phyloP scores from a whole-genome alignment of 306 rosid genomes.

The Cotoneaster glaucophyllus region DNA sequence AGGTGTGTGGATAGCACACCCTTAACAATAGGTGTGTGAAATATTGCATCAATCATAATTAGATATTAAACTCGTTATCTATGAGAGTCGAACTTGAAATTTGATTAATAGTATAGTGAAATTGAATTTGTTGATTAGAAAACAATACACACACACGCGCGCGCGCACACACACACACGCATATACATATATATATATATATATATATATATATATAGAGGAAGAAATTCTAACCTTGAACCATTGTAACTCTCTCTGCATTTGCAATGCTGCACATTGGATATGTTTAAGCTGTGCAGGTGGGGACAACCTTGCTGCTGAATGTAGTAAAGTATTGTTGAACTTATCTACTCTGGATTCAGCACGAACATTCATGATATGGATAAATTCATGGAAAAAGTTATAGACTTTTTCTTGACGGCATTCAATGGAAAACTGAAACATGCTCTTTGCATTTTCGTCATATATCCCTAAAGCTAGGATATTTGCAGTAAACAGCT shows the following conservation, averaged over 20 bases:
- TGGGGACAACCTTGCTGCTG: neutral
- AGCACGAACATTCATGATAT: neutral
- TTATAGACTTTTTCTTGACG: neutral
- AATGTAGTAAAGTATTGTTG: neutral
- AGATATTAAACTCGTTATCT: no score
- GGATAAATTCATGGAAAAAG: neutral
- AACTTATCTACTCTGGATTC: neutral
- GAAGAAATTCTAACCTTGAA: neutral
- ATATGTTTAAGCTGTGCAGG: neutral
- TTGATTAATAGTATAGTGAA: no score
- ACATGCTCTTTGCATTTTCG: neutral
- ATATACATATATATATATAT: no score
- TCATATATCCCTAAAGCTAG: neutral
- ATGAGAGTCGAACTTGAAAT: no score
- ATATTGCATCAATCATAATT: no score
- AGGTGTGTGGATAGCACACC: no score
- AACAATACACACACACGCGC: no score
- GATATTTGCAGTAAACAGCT: neutral
- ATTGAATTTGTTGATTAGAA: neutral
- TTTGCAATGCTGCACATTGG: neutral
- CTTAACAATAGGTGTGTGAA: no score
- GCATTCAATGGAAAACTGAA: neutral
- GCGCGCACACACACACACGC: no score
- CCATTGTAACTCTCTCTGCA: neutral
- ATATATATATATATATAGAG: no score